Base-by-base conservation (phyloP, 164 flowering plant genomes). In the Magnolia sinica region DNA sequence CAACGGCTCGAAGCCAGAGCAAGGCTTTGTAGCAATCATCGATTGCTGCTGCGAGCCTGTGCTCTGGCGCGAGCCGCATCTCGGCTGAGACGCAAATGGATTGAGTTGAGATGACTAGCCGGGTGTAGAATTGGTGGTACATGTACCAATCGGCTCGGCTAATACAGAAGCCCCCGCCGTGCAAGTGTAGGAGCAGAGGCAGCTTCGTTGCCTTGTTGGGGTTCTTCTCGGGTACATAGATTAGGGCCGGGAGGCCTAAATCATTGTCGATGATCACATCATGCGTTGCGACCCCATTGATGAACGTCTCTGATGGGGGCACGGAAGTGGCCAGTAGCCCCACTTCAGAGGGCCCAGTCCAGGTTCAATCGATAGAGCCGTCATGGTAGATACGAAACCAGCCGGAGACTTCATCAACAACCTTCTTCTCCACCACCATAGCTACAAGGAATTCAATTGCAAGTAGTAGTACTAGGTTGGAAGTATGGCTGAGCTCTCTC, bases 81-180 rank as follows among this genome's bases (percentile, higher is more conserved):
- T 76, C 85, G 50, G 84, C 90, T 0, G 96, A 92, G 51, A 92
- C 89, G 45, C 79, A 73, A 22, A 88, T 77, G 78, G 84, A 90
- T 22, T 74, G 67, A 23, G 85, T 82, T 0, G 76, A 63, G 2
- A 77, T 79, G 1, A 86, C 92, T 0, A 94, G 85, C 52, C 85
- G 78, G 0, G 87, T 23, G 85, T 93, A 93, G 11, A 85, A 65
- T 8, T 79, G 61, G 70, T 91, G 88, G 84, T 94, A 94, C 91
- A 89, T 88, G 82, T 64, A 87, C 91, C 90, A 87, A 61, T 88
- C 86, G 3, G 94, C 74, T 55, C 86, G 79, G 87, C 92, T 90
- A 1, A 93, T 84, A 83, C 98, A 92, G 73, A 93, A 93, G 20
- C 98, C 98, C 7, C 96, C 95, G 0, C 98, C 98, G n/a, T 89